Evolutionary conservation across 192 early-diverging fungal genomes (phyloP), one percentile per base, ranked within the genome.

Genomic region (Coemansia sp.): DNA sequence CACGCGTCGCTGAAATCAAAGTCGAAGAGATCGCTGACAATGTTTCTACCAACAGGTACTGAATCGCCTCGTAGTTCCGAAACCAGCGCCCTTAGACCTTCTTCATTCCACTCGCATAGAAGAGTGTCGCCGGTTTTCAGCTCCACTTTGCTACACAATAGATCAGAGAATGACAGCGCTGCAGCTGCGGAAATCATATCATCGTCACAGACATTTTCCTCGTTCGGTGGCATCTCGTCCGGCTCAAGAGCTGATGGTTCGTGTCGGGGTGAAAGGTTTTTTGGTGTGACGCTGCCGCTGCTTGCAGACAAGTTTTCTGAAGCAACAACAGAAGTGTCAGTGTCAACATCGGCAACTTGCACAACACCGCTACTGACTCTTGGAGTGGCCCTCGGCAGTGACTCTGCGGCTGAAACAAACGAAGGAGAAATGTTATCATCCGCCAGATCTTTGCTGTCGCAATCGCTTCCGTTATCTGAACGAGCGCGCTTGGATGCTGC

Each of bases 71-170:
- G 36, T 17, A 79, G 62, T 55, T 48, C 75, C 0, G 70, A 52
- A 15, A 72, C 41, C 28, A 79, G 59, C 7, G 70, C 62, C 31
- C 11, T 42, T 5, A 70, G 67, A 27, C 62, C 65, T 2, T 72
- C 70, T 5, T 52, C 55, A 27, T 37, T 57, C 75, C 75, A 79
- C 55, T 79, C 75, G 60, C 75, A 79, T 17, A 79, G 23, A n/a
- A 79, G 64, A 34, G 75, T 72, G 44, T 79, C 70, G 28, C 75
- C 75, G n/a, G 75, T 68, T 37, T 47, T 54, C 37, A 79, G 53
- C 41, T 31, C 33, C 6, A 79, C 66, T 9, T 36, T 68, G 15
- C 47, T 59, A 6, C 44, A 37, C 31, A 72, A 27, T 2, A 79
- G 29, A 11, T 65, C 61, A 1, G 57, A 54, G 42, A 79, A 68